Conservation (phyloP, 1,284 basidiomycete genomes). For the Malassezia caprae region DNA sequence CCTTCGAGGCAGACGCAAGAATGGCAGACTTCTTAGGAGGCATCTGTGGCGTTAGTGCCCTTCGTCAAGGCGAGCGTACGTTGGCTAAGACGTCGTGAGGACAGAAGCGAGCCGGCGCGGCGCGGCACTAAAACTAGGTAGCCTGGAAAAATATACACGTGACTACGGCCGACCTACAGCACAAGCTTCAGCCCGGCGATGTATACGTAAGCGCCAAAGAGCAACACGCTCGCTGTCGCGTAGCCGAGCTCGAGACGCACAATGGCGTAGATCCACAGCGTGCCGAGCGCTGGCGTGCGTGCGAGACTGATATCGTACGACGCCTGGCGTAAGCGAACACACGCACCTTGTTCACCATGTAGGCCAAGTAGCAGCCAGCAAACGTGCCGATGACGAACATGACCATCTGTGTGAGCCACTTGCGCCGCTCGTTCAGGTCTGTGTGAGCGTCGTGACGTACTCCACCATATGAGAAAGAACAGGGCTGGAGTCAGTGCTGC, state of each 20-base stretch:
- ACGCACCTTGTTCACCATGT: slow-evolving; percentile 38
- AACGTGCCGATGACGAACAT: slow-evolving; percentile 23
- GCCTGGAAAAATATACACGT: slow-evolving; percentile 12
- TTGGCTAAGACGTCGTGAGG: slow-evolving; percentile 14
- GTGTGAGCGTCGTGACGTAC: slow-evolving; percentile 4
- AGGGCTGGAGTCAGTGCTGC: not conserved
- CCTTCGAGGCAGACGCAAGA: slow-evolving; percentile 44
- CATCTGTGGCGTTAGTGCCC: slow-evolving; percentile 24
- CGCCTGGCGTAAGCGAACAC: slow-evolving; percentile 16
- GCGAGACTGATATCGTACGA: slow-evolving; percentile 39
- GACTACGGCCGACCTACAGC: slow-evolving; percentile 3
- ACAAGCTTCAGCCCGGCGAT: slow-evolving; percentile 24
- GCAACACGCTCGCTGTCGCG: slow-evolving; percentile 33
- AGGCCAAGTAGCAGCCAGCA: slow-evolving; percentile 29
- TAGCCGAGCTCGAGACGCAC: slow-evolving; percentile 43
- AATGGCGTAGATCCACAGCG: slow-evolving; percentile 47
- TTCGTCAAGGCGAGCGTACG: not conserved
- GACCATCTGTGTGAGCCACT: slow-evolving; percentile 21
- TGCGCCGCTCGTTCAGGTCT: slow-evolving; percentile 24
- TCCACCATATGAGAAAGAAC: slow-evolving; percentile 3
- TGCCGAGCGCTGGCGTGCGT: slow-evolving; percentile 46
- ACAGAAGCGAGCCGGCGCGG: slow-evolving; percentile 4
- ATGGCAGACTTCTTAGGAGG: slow-evolving; percentile 49
- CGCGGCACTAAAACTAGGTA: slow-evolving; percentile 12
- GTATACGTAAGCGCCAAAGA: slow-evolving; percentile 28